Evolutionary conservation across 2,329 filamentous ascomycete species (phyloP).

Genomic region (Fusarium siculi): DNA sequence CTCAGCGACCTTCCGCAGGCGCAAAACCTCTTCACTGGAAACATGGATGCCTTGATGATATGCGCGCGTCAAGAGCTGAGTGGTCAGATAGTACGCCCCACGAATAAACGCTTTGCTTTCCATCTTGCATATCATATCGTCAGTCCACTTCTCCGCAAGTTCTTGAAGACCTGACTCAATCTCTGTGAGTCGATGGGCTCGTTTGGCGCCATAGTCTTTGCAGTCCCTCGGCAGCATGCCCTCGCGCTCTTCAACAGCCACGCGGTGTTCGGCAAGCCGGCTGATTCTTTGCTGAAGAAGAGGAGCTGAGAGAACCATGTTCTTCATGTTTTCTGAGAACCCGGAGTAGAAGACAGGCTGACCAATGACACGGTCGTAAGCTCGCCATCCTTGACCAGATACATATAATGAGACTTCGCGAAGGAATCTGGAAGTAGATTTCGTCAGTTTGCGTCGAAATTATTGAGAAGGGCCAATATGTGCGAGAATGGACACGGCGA

Average conservation of each 20-base stretch:
- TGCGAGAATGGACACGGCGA: not conserved
- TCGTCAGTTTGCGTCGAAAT: slow-evolving; percentile 14
- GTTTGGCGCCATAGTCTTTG: slow-evolving; percentile 62
- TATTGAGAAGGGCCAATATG: not conserved
- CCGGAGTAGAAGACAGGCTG: slow-evolving; percentile 94
- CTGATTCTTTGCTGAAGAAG: slow-evolving; percentile 79
- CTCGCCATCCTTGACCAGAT: slow-evolving; percentile 93
- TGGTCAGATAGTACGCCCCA: slow-evolving; percentile 87
- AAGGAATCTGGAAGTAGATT: slow-evolving; percentile 72
- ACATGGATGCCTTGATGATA: slow-evolving; percentile 99
- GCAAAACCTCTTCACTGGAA: slow-evolving; percentile 90
- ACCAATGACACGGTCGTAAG: slow-evolving; percentile 89
- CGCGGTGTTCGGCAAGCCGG: slow-evolving; percentile 78
- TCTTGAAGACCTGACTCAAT: slow-evolving; percentile 80
- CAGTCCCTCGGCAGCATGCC: slow-evolving; percentile 71
- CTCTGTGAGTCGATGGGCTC: slow-evolving; percentile 66
- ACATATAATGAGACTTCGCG: slow-evolving; percentile 94
- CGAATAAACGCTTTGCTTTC: slow-evolving; percentile 94
- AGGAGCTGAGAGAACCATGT: slow-evolving; percentile 77
- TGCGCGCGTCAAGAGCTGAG: slow-evolving; percentile 88
- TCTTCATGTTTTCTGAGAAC: slow-evolving; percentile 91
- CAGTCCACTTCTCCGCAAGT: slow-evolving; percentile 86
- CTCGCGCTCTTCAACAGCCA: slow-evolving; percentile 80
- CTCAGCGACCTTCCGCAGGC: slow-evolving; percentile 83
- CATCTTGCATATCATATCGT: slow-evolving; percentile 99